phyloP scores from a whole-genome alignment of 139 green algal genomes.

The Spirogloea muscicola region DNA sequence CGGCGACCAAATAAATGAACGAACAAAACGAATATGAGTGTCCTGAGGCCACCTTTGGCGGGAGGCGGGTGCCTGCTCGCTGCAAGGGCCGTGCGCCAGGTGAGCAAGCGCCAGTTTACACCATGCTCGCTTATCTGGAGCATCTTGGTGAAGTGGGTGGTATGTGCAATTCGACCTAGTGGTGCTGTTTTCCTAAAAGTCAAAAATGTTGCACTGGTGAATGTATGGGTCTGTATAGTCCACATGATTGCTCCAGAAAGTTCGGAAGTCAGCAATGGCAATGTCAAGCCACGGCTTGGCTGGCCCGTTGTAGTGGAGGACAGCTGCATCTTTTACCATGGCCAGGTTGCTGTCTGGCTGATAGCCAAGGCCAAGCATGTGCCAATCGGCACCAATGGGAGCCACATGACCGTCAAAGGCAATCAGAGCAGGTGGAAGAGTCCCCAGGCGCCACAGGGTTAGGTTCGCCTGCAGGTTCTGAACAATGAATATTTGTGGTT shows the following conservation, averaged over 20 bases:
- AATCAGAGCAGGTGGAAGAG: constrained; percentile 28
- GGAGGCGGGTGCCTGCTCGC: no score
- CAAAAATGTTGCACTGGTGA: constrained; percentile 44
- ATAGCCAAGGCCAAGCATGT: constrained; percentile 39
- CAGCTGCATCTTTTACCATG: constrained; percentile 21
- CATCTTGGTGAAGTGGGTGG: not conserved
- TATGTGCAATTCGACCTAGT: not conserved
- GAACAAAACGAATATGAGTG: no score
- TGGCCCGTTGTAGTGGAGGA: constrained; percentile 41
- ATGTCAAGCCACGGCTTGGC: constrained; percentile 42
- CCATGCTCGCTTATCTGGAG: no score
- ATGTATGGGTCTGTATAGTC: constrained; percentile 33
- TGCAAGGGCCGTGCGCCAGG: no score
- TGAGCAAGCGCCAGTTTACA: no score
- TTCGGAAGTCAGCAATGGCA: constrained; percentile 27
- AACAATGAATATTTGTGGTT: no score
- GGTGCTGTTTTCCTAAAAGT: not conserved
- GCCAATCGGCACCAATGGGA: constrained; percentile 19
- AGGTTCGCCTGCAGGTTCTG: constrained; percentile 29
- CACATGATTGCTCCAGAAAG: constrained; percentile 42
- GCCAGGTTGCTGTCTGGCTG: constrained; percentile 14
- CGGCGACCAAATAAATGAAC: no score
- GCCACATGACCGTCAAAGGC: constrained; percentile 20
- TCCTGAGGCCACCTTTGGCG: no score
- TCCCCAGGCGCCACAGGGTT: constrained; percentile 25